Percentiles rank a stretch among this genome's conserved stretches.
Conservation (phyloP, 2,329 filamentous ascomycete species). For the Monosporascus sp. region DNA sequence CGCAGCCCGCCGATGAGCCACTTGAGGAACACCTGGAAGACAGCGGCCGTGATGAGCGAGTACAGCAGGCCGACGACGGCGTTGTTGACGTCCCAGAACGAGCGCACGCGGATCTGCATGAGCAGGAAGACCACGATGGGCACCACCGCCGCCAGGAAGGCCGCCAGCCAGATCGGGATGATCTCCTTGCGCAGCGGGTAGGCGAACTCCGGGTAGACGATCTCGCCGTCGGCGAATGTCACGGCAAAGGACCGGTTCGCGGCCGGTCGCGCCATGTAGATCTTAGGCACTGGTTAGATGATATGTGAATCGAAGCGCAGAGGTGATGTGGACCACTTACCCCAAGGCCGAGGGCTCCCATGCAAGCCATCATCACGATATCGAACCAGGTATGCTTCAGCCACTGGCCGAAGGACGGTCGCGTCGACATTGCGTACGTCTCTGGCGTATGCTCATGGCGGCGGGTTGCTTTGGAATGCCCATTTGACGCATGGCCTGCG, state of each 20-base stretch:
- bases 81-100: constrained; percentile 68
- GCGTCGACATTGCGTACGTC: constrained; percentile 38
- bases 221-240: constrained; percentile 58
- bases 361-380: constrained; percentile 58
- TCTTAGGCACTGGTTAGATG: constrained; percentile 27
- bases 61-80: constrained; percentile 65
- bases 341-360: constrained; percentile 63
- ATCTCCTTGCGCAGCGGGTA: constrained; percentile 67
- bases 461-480: constrained; percentile 2
- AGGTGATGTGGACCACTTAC: constrained; percentile 35
- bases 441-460: constrained; percentile 5
- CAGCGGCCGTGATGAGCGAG: constrained; percentile 62
- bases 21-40: constrained; percentile 74
- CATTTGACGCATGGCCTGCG: neutral
- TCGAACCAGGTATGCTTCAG: constrained; percentile 62
- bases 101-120: constrained; percentile 62
- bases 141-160: constrained; percentile 57
- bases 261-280: constrained; percentile 60
- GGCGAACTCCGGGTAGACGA: constrained; percentile 65
- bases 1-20: constrained; percentile 67
- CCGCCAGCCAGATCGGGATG: constrained; percentile 65
- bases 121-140: constrained; percentile 61
- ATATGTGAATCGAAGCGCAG: neutral
- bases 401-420: constrained; percentile 64
- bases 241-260: constrained; percentile 66